Evolutionary conservation across 805 yeast genomes (phyloP).

Genomic region (Candida fluviatilis): DNA sequence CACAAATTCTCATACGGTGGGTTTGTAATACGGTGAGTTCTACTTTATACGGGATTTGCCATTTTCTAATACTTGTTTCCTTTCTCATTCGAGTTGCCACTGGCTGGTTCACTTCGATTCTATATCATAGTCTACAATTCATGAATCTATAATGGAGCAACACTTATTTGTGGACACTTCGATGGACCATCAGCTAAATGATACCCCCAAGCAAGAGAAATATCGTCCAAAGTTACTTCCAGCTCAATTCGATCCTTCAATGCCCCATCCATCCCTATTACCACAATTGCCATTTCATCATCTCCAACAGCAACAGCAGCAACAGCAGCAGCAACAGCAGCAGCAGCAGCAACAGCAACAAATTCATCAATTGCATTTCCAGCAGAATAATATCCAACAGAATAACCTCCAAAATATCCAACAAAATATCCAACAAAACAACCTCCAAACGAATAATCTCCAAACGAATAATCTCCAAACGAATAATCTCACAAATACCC

Average conservation of each 20-base stretch:
- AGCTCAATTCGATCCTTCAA: conserved; percentile 6
- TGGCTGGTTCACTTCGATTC: too few relatives aligned
- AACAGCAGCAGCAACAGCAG: conserved; percentile 10
- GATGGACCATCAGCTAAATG: conserved; percentile 14
- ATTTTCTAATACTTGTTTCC: too few relatives aligned
- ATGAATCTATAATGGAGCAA: conserved; percentile 13
- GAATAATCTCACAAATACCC: too few relatives aligned
- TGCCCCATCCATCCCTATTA: conserved; percentile 8
- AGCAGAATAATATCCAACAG: conserved; percentile 3
- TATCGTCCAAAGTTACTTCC: conserved; percentile 6
- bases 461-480: too few relatives aligned
- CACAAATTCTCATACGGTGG: too few relatives aligned
- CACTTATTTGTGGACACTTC: conserved; percentile 15
- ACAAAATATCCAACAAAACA: background rate
- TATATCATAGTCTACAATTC: too few relatives aligned
- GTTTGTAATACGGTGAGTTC: too few relatives aligned
- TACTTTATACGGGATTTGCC: too few relatives aligned
- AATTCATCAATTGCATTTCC: background rate
- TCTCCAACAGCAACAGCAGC: conserved; percentile 8
- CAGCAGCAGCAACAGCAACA: conserved; percentile 7
- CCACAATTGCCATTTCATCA: conserved; percentile 12
- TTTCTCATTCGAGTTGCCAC: too few relatives aligned
- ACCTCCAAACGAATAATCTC: too few relatives aligned
- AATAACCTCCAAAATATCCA: conserved; percentile 1
- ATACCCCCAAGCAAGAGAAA: conserved; percentile 1